Base-by-base conservation (phyloP, 176 grass and related monocot genomes). In the Tuctoria greenei region DNA sequence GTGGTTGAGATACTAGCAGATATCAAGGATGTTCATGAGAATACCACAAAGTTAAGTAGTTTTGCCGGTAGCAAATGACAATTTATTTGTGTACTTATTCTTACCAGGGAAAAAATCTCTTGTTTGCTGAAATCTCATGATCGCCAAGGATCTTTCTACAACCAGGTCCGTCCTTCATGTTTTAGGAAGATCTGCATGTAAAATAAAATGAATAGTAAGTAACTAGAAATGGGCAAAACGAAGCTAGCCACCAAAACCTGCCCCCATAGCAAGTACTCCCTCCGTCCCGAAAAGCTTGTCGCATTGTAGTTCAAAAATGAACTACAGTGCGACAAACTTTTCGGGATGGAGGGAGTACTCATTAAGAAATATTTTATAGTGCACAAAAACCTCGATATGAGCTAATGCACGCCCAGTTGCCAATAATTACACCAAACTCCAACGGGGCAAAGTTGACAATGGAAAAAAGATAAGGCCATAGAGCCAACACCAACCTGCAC, bases 361-460 rank as follows among this genome's bases (percentile, higher is more conserved):
- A 28, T 27, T 62, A 60, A 74, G 31, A 67, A 54, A 51, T 20
- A 51, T 66, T 67, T 67, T 44, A 68, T 67, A 61, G 61, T 36
- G 43, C 35, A 74, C 15, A 3, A 52, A 37, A 39, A 70, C 46
- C 81, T 83, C 57, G 64, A 80, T 31, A 15, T 40, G 31, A 79
- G 70, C 28, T 71, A 39, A 84, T 80, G 81, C 86, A 88, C 56
- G 35, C 81, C 21, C 64, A 46, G 21, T 46, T 57, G 67, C 75
- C 81, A 74, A 88, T 88, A 75, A 83, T 79, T 64, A 83, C 80
- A 88, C 69, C 64, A 46, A 73, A 83, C 75, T 79, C 63, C 31
- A 45, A 78, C 45, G 63, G 83, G 69, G 49, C 63, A 83, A 88
- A 83, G 86, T 75, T 88, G 80, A 88, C 81, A 88, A 46, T 83